These are phyloP conservation scores for Fusarium gaditjirri DNA, from an alignment of 2,329 filamentous ascomycete species.

Conservation along the genomic window DNA sequence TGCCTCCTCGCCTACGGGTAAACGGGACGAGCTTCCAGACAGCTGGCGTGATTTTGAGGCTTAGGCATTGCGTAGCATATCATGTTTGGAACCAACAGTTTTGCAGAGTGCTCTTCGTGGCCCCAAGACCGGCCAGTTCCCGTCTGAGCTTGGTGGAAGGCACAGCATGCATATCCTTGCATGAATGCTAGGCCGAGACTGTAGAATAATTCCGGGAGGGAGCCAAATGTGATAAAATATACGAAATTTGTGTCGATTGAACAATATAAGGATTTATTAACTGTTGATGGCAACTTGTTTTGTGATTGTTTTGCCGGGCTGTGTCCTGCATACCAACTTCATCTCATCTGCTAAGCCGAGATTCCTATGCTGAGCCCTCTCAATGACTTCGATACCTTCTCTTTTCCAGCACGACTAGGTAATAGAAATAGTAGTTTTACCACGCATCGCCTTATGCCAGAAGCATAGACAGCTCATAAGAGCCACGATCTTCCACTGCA, in stretches of 20 bases:
- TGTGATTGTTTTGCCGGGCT: neutral
- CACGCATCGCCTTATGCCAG: constrained; percentile 13
- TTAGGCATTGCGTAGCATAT: neutral
- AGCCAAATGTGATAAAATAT: neutral
- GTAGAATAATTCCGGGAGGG: neutral
- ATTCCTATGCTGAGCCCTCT: neutral
- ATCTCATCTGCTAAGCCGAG: neutral
- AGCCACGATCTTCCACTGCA: constrained; percentile 31
- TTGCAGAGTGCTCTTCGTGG: neutral
- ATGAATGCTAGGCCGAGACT: neutral
- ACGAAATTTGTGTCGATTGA: neutral
- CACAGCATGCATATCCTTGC: neutral
- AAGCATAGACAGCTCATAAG: constrained; percentile 33
- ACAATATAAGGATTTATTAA: neutral
- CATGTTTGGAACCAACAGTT: neutral
- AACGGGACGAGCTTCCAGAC: neutral
- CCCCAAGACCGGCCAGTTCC: neutral
- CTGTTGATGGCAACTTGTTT: neutral
- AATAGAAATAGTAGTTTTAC: neutral
- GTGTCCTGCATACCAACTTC: neutral
- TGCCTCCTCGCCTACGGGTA: neutral
- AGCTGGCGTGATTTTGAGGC: neutral
- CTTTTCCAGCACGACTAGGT: neutral
- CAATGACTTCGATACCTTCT: neutral
- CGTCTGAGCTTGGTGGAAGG: neutral